Evolutionary conservation across 2,329 filamentous ascomycete species (phyloP).

Genomic region (Zopfia rhizophila): DNA sequence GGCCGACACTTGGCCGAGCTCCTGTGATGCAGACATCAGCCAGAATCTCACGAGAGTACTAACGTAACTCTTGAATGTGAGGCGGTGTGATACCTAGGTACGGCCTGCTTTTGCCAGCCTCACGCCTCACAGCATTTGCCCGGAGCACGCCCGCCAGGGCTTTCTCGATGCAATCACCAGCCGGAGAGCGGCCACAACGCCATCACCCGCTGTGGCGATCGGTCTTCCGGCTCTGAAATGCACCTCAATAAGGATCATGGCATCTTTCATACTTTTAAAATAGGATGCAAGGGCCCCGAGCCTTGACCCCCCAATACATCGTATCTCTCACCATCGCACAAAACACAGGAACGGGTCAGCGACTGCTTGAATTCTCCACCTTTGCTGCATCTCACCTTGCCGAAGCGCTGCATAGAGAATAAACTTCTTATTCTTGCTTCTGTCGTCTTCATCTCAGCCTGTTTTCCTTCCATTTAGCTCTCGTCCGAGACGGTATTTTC

Average conservation of each 20-base stretch:
- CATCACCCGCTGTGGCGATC: conserved; percentile 39
- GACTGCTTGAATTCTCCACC: conserved; percentile 45
- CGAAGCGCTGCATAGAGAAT: conserved; percentile 31
- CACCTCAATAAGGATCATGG: conserved; percentile 37
- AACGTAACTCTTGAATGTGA: too few relatives aligned
- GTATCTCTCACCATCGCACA: conserved; percentile 26
- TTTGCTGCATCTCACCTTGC: conserved; percentile 38
- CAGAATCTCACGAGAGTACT: conserved; percentile 18
- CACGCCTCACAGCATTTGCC: conserved; percentile 21
- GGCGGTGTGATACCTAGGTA: conserved; percentile 43
- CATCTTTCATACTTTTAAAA: conserved; percentile 39
- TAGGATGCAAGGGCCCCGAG: conserved; percentile 48
- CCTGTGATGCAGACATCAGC: conserved; percentile 29
- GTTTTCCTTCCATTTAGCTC: conserved; percentile 41
- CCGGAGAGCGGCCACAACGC: conserved; percentile 8
- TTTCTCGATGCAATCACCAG: background rate
- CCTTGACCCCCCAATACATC: conserved; percentile 28
- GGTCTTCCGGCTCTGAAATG: conserved; percentile 31
- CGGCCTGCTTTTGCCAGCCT: conserved; percentile 39
- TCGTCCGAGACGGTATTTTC: conserved; percentile 37
- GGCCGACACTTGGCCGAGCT: too few relatives aligned
- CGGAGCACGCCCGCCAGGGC: conserved; percentile 28
- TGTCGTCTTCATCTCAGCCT: conserved; percentile 45
- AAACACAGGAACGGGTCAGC: conserved; percentile 38
- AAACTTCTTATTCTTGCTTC: conserved; percentile 36